Conservation (phyloP, 495 filamentous ascomycete genomes). For the Acidomyces sp. region DNA sequence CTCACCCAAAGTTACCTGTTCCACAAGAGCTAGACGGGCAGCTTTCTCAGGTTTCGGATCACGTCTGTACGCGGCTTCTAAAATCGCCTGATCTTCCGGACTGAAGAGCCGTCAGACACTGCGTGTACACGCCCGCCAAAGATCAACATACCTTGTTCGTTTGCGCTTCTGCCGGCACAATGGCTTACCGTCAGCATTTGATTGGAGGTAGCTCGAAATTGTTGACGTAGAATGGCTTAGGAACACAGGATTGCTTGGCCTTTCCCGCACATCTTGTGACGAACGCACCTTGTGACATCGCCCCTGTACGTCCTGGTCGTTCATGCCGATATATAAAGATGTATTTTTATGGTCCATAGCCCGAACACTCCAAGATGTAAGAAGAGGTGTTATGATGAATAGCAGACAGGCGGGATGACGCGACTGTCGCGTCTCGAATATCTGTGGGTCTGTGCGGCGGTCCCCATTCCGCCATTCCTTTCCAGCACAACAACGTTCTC, state of each 20-base stretch:
- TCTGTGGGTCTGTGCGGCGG: too few species aligned
- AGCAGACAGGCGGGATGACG: too few species aligned
- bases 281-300: too few species aligned
- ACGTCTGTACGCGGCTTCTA: constrained; percentile 73
- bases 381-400: too few species aligned
- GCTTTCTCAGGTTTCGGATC: constrained; percentile 91
- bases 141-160: constrained; percentile 41
- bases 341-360: too few species aligned
- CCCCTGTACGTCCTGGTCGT: too few species aligned
- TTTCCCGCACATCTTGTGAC: too few species aligned
- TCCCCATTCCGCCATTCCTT: too few species aligned
- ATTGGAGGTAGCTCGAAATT: constrained; percentile 47
- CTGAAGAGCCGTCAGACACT: constrained; percentile 28
- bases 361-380: too few species aligned
- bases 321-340: too few species aligned
- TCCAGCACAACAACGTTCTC: too few species aligned
- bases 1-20: constrained; percentile 77
- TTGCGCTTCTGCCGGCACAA: constrained; percentile 55
- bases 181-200: constrained; percentile 53
- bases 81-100: constrained; percentile 76
- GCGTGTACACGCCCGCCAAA: not conserved
- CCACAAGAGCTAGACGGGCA: constrained; percentile 68
- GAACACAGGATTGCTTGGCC: constrained; percentile 39
- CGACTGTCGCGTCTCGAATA: too few species aligned
- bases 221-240: constrained; percentile 56